Conservation (phyloP, 2,329 filamentous ascomycete genomes). For the Lojkania enalia region DNA sequence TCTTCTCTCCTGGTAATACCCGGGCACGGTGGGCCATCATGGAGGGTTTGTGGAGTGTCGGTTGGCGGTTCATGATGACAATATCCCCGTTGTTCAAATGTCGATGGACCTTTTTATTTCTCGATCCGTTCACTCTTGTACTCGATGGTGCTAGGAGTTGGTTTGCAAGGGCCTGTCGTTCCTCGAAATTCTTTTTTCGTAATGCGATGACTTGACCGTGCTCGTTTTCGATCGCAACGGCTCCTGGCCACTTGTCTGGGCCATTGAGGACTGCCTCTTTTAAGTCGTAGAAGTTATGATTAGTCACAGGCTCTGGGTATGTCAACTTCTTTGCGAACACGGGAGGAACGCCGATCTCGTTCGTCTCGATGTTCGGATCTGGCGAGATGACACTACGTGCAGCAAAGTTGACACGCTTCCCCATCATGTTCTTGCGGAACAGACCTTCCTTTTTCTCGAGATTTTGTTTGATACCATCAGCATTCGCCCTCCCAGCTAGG, state of each 20-base stretch:
- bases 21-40: conserved; percentile 98
- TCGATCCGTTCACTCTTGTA: conserved; percentile 71
- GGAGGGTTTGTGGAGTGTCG: conserved; percentile 95
- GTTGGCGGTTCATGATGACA: conserved; percentile 97
- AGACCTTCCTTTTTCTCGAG: conserved; percentile 98
- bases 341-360: conserved; percentile 97
- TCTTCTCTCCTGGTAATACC: conserved; percentile 91
- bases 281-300: conserved; percentile 94
- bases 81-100: conserved; percentile 97
- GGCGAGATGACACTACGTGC: conserved; percentile 97
- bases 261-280: conserved; percentile 97
- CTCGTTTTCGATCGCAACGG: conserved; percentile 92
- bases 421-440: conserved; percentile 99
- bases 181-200: conserved; percentile 82
- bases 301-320: conserved; percentile 95
- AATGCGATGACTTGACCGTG: conserved; percentile 89
- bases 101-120: conserved; percentile 94
- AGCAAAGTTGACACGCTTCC: conserved; percentile 98
- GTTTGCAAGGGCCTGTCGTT: conserved; percentile 87
- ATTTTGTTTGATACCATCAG: conserved; percentile 96
- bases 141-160: conserved; percentile 85
- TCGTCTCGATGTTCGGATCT: conserved; percentile 97
- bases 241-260: conserved; percentile 89
- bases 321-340: conserved; percentile 96
- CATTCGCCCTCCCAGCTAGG: conserved; percentile 73